phyloP scores from a whole-genome alignment of 345 rosid genomes.

The Brassica nigra region DNA sequence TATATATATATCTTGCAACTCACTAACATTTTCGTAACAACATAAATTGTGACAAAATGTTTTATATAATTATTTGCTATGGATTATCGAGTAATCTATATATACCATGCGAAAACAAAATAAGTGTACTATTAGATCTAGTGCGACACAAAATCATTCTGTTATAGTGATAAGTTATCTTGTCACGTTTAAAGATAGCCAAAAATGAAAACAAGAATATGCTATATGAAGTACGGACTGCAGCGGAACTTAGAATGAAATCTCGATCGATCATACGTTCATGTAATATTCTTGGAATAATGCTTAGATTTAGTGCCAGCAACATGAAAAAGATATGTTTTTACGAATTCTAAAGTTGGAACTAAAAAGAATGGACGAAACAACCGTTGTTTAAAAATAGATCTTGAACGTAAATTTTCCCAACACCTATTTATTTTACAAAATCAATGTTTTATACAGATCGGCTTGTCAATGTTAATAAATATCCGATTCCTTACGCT shows the following conservation, averaged over 20 bases:
- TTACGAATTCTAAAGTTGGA: slow-evolving; percentile 14
- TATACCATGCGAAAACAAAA: too few species aligned
- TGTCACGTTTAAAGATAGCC: slow-evolving; percentile 25
- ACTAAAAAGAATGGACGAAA: slow-evolving; percentile 39
- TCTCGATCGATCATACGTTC: slow-evolving; percentile 34
- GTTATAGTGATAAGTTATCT: slow-evolving; percentile 34
- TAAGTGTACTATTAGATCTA: too few species aligned
- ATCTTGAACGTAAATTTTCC: slow-evolving; percentile 22
- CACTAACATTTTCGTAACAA: too few species aligned
- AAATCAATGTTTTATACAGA: slow-evolving; percentile 16
- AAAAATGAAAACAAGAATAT: slow-evolving; percentile 23
- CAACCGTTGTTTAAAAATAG: slow-evolving; percentile 15
- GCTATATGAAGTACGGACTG: slow-evolving; percentile 29
- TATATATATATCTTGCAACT: too few species aligned
- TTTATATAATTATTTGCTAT: too few species aligned
- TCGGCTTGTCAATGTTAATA: slow-evolving; percentile 11
- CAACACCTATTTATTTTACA: slow-evolving; percentile 6
- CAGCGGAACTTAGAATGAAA: slow-evolving; percentile 34
- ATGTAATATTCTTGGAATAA: slow-evolving; percentile 40
- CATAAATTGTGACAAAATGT: too few species aligned
- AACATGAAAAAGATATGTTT: slow-evolving; percentile 4
- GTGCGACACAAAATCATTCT: neutral
- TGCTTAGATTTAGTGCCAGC: slow-evolving; percentile 36
- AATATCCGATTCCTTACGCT: neutral
- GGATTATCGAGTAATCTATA: too few species aligned